Evolutionary conservation across 2,329 filamentous ascomycete species (phyloP).

Genomic region (Stromatinia cepivora): DNA sequence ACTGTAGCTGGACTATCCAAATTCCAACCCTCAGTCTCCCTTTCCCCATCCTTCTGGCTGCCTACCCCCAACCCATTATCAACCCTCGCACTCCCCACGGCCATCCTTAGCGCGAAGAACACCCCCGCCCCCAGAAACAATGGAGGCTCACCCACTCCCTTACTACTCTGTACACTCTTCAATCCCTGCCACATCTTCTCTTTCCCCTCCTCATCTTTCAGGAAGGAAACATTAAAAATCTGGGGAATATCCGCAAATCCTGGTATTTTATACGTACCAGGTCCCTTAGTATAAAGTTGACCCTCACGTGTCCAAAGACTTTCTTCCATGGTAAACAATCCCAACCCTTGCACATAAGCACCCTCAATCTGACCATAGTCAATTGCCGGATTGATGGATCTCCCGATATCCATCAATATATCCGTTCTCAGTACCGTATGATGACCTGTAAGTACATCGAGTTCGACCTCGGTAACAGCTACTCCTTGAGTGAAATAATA

Average conservation of each 20-base stretch:
- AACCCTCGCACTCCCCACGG: constrained; percentile 51
- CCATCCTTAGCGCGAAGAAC: constrained; percentile 55
- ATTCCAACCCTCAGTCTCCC: constrained; percentile 47
- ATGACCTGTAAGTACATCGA: constrained; percentile 89
- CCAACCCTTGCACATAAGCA: constrained; percentile 77
- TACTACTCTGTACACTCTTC: constrained; percentile 54
- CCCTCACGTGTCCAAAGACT: constrained; percentile 63
- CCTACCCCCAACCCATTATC: constrained; percentile 47
- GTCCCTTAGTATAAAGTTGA: constrained; percentile 64
- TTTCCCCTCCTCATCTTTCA: constrained; percentile 44
- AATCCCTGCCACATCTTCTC: constrained; percentile 50
- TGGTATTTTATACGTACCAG: constrained; percentile 80
- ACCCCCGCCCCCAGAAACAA: constrained; percentile 56
- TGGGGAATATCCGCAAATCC: constrained; percentile 87
- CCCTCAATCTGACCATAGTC: constrained; percentile 85
- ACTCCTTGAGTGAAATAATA: constrained; percentile 97
- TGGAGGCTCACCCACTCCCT: constrained; percentile 61
- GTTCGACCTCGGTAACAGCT: constrained; percentile 84
- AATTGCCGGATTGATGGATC: constrained; percentile 67
- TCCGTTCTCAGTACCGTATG: constrained; percentile 90
- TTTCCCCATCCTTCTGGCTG: constrained; percentile 50
- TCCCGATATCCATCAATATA: constrained; percentile 94
- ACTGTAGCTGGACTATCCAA: constrained; percentile 53
- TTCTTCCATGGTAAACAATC: constrained; percentile 77
- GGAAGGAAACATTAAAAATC: constrained; percentile 47